A percentile compares a stretch with the other conserved stretches of the same genome.
Evolutionary conservation across 73 alveolate species (phyloP).

Genomic region (Paramecium sonneborni): DNA sequence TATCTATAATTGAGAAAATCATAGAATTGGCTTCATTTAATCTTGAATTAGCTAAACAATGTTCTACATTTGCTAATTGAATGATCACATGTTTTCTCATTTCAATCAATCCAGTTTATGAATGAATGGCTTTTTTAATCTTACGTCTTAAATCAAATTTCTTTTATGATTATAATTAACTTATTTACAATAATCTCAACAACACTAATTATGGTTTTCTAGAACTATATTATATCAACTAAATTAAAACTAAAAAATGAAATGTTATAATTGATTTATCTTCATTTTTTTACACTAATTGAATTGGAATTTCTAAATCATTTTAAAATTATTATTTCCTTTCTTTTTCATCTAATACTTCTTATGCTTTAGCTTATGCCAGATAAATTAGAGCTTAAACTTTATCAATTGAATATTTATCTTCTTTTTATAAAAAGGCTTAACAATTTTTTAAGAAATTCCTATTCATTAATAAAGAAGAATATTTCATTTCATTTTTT

Average conservation of each 20-base stretch:
- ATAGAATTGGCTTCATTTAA: not conserved
- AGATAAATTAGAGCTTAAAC: not conserved
- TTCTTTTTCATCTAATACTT: not conserved
- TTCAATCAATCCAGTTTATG: not conserved
- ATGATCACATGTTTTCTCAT: not conserved
- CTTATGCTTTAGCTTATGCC: not conserved
- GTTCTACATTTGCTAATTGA: not conserved
- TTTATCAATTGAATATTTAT: not conserved
- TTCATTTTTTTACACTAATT: not conserved
- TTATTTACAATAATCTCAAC: not conserved
- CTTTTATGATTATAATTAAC: not conserved
- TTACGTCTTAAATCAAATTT: not conserved
- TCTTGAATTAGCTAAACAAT: not conserved
- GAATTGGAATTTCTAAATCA: not conserved
- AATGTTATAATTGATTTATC: not conserved
- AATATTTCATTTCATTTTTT: slow-evolving; percentile 7
- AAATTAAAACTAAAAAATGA: not conserved
- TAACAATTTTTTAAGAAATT: not conserved
- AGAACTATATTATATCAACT: not conserved
- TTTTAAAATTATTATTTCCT: not conserved
- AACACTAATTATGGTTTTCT: not conserved
- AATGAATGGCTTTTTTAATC: not conserved
- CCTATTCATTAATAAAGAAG: not conserved
- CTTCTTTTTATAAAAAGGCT: not conserved
- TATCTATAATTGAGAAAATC: not conserved